Percentiles rank a stretch among this genome's conserved stretches.
phyloP scores from a whole-genome alignment of 805 yeast species.

The Ogataea parapolymorpha region DNA sequence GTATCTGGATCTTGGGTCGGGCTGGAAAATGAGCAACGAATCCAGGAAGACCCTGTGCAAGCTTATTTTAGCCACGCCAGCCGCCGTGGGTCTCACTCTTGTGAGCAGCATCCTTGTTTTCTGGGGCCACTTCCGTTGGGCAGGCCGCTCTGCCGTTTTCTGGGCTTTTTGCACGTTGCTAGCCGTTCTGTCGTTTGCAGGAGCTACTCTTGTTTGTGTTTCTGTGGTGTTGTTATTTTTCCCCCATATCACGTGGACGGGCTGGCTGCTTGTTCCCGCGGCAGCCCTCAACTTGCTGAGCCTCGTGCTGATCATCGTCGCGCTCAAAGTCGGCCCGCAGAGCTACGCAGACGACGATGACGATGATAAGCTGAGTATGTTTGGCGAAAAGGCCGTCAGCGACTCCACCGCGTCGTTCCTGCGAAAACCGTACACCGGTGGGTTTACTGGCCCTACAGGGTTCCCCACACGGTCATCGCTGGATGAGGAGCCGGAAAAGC shows the following conservation, averaged over 20 bases:
- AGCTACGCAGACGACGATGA: slow-evolving; percentile 13
- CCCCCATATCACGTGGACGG: slow-evolving; percentile 68
- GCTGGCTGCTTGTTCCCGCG: slow-evolving; percentile 69
- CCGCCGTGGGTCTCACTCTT: slow-evolving; percentile 63
- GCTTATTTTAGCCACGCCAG: slow-evolving; percentile 57
- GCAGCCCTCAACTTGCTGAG: slow-evolving; percentile 54
- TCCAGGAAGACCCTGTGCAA: slow-evolving; percentile 53
- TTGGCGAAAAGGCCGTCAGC: slow-evolving; percentile 13
- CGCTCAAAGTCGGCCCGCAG: slow-evolving; percentile 23
- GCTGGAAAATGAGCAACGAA: slow-evolving; percentile 46
- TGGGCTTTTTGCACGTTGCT: slow-evolving; percentile 45
- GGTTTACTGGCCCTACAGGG: slow-evolving; percentile 7
- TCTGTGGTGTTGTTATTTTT: slow-evolving; percentile 55
- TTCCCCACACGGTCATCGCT: slow-evolving; percentile 7
- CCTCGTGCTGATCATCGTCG: slow-evolving; percentile 46
- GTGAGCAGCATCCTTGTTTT: slow-evolving; percentile 38
- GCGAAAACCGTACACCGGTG: slow-evolving; percentile 9
- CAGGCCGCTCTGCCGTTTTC: slow-evolving; percentile 21
- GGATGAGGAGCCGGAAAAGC: slow-evolving; percentile 12
- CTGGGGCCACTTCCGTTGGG: slow-evolving; percentile 29
- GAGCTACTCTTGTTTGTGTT: slow-evolving; percentile 53
- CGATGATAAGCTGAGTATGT: slow-evolving; percentile 10
- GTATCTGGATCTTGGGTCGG: slow-evolving; percentile 25
- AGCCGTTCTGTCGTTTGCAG: slow-evolving; percentile 47
- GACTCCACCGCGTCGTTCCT: slow-evolving; percentile 12